Conservation (phyloP, 495 filamentous ascomycete genomes). For the Aspergillus hancockii region DNA sequence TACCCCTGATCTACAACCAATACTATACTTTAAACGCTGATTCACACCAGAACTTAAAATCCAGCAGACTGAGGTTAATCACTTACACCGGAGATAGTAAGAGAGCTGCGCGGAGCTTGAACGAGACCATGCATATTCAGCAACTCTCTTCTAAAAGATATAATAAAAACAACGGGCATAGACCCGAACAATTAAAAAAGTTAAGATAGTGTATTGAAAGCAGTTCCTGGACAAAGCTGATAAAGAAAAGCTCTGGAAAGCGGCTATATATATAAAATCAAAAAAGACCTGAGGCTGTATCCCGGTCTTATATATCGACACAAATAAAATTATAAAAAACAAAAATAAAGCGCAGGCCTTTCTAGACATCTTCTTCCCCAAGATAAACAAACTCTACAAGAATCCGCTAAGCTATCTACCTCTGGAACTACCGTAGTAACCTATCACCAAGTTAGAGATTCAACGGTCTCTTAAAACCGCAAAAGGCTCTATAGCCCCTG, state of each 20-base stretch:
- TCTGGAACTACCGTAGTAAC: constrained; percentile 22
- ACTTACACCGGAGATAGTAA: too few relatives aligned
- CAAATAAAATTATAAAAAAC: constrained; percentile 19
- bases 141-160: too few relatives aligned
- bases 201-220: constrained; percentile 19
- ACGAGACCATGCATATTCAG: too few relatives aligned
- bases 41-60: too few relatives aligned
- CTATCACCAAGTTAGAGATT: constrained; percentile 28
- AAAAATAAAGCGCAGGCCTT: constrained; percentile 27
- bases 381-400: constrained; percentile 19
- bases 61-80: too few relatives aligned
- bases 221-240: constrained; percentile 23
- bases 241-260: constrained; percentile 24
- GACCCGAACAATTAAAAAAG: constrained; percentile 23
- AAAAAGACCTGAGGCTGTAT: constrained; percentile 22
- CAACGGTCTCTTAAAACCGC: constrained; percentile 20
- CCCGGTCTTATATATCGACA: constrained; percentile 15
- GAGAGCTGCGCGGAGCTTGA: too few relatives aligned
- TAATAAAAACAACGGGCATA: too few relatives aligned
- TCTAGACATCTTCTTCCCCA: constrained; percentile 30
- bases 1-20: too few relatives aligned
- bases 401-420: neutral
- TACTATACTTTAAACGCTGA: too few relatives aligned
- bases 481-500: constrained; percentile 26
- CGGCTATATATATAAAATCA: constrained; percentile 28